Conservation (phyloP, 2,329 filamentous ascomycete genomes). For the Nigrospora osmanthi region DNA sequence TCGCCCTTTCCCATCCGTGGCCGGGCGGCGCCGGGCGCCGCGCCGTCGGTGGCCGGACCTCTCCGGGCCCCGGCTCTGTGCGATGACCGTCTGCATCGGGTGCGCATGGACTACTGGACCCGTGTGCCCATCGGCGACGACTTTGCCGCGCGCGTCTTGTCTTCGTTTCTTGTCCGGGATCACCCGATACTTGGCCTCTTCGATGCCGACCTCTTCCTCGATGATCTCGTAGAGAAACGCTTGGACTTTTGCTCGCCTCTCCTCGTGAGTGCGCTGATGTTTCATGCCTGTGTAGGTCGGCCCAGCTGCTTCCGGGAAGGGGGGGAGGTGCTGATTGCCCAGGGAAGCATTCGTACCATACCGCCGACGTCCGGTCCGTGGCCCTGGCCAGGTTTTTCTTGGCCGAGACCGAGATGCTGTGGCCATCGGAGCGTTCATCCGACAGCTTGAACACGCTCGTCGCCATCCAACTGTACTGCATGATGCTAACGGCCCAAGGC, state of each 20-base stretch:
- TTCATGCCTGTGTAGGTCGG: slow-evolving; percentile 7
- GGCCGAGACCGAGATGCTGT: slow-evolving; percentile 1
- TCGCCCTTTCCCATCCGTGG: too few relatives aligned
- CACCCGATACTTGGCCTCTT: slow-evolving; percentile 9
- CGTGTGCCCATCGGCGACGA: slow-evolving; percentile 4
- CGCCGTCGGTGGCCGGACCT: not conserved
- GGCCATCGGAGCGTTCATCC: not conserved
- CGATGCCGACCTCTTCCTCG: slow-evolving; percentile 11
- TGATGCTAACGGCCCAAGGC: not conserved
- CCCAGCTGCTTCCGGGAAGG: not conserved
- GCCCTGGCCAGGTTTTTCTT: not conserved
- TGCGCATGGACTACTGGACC: slow-evolving; percentile 7
- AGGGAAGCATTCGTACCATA: not conserved
- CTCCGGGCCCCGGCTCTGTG: not conserved
- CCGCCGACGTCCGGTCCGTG: not conserved
- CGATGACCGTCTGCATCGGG: slow-evolving; percentile 4
- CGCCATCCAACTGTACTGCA: not conserved
- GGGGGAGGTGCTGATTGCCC: too few relatives aligned
- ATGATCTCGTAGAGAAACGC: slow-evolving; percentile 6
- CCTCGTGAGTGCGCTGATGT: slow-evolving; percentile 8
- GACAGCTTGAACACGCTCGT: not conserved
- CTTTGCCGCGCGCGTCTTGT: slow-evolving; percentile 6
- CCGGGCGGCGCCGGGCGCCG: too few relatives aligned
- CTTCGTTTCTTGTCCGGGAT: slow-evolving; percentile 7
- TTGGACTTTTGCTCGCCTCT: slow-evolving; percentile 10